Evolutionary conservation across 169 alveolate species (phyloP).

Genomic region (Babesia microti): DNA sequence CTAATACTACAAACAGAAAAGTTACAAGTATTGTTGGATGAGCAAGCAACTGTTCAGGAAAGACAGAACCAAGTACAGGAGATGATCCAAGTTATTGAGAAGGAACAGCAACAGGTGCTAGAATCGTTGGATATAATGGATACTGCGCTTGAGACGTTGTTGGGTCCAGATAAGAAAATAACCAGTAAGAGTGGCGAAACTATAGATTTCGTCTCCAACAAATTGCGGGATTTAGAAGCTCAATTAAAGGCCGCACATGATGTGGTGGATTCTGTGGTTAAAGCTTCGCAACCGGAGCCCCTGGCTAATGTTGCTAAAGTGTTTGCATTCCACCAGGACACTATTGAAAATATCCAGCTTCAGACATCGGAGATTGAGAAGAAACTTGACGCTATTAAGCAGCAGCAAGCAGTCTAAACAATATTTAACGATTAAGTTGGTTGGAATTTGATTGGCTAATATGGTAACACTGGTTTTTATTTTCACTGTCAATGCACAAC

Average conservation of each 20-base stretch:
- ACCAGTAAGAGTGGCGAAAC: constrained; percentile 23
- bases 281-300: constrained; percentile 47
- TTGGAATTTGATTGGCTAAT: too few species aligned
- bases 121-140: constrained; percentile 31
- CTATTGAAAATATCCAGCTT: constrained; percentile 23
- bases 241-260: constrained; percentile 28
- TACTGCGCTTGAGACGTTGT: constrained; percentile 13
- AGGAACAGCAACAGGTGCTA: constrained; percentile 35
- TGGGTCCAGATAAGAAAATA: constrained; percentile 9
- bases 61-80: constrained; percentile 36
- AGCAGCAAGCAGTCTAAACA: too few species aligned
- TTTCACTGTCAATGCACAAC: too few species aligned
- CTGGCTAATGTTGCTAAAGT: constrained; percentile 40
- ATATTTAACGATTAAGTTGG: too few species aligned
- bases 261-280: constrained; percentile 32
- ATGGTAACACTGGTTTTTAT: too few species aligned
- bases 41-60: constrained; percentile 22
- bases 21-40: constrained; percentile 19
- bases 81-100: constrained; percentile 29
- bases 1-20: constrained; percentile 25
- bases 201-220: constrained; percentile 27
- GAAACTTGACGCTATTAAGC: constrained; percentile 10
- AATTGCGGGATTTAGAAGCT: constrained; percentile 35
- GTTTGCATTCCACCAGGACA: constrained; percentile 38
- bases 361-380: constrained; percentile 42